These are phyloP conservation scores for Mortierella sp. DNA, from an alignment of 371 early-diverging fungal genomes.

Conservation along the genomic window DNA sequence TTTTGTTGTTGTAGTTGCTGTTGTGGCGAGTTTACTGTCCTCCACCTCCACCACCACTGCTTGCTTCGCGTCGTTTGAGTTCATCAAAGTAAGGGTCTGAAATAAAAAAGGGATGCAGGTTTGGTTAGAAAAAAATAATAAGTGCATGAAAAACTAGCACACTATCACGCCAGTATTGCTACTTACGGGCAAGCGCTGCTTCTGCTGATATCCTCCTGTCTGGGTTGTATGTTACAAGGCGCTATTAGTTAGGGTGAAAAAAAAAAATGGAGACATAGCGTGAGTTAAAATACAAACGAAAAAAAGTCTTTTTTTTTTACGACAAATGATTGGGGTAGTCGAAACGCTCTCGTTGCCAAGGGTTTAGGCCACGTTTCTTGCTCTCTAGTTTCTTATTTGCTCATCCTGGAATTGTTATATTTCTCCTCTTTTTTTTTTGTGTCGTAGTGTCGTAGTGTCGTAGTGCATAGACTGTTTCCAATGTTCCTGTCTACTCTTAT, in stretches of 20 bases:
- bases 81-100: constrained; percentile 54
- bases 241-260: constrained; percentile 15
- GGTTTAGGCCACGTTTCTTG: constrained; percentile 18
- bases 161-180: neutral
- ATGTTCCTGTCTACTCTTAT: neutral
- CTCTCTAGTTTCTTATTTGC: neutral
- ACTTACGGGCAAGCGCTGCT: constrained; percentile 50
- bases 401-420: neutral
- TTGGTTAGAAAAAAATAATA: neutral
- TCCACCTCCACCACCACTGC: constrained; percentile 21
- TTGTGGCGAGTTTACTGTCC: constrained; percentile 22
- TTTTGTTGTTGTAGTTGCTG: constrained; percentile 2
- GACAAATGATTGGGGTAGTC: neutral
- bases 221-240: constrained; percentile 51
- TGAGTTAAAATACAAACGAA: too few relatives aligned
- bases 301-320: neutral
- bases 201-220: constrained; percentile 56
- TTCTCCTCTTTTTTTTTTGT: neutral
- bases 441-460: neutral
- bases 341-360: constrained; percentile 15
- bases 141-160: neutral
- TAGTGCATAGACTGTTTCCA: neutral
- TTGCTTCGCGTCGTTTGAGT: constrained; percentile 36
- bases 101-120: neutral
- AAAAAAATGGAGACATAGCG: too few relatives aligned